These are phyloP conservation scores for Pleurotus eryngii DNA, from an alignment of 768 basidiomycete species.

Conservation along the genomic window DNA sequence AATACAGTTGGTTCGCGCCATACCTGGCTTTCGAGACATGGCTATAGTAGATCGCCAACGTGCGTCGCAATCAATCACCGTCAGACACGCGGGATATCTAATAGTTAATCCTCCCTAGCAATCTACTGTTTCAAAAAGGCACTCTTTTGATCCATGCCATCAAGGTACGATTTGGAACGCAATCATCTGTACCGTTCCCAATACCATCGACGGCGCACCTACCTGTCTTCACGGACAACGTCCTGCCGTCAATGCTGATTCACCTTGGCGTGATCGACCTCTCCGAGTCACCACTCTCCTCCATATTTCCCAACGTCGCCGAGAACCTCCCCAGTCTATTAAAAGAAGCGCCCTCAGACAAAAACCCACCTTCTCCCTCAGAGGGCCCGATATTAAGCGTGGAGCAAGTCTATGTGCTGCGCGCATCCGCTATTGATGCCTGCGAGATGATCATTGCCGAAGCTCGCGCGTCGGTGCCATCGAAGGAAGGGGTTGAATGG, in stretches of 20 bases:
- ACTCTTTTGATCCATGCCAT: conserved; percentile 76
- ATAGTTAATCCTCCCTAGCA: conserved; percentile 35
- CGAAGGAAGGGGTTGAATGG: conserved; percentile 36
- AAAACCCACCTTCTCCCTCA: conserved; percentile 10
- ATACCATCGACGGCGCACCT: conserved; percentile 55
- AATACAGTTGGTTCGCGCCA: conserved; percentile 62
- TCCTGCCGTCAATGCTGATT: conserved; percentile 77
- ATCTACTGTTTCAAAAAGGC: conserved; percentile 91
- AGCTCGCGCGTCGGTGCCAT: conserved; percentile 30
- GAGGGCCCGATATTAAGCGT: conserved; percentile 48
- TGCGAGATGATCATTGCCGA: conserved; percentile 64
- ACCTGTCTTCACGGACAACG: conserved; percentile 79
- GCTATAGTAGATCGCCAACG: conserved; percentile 59
- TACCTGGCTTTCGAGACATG: conserved; percentile 85
- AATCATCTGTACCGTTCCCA: conserved; percentile 52
- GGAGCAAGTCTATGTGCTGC: conserved; percentile 67
- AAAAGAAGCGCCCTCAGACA: conserved; percentile 18
- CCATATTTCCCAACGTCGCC: conserved; percentile 47
- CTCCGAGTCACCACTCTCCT: conserved; percentile 38
- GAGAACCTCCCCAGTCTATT: conserved; percentile 40
- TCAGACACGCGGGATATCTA: conserved; percentile 1
- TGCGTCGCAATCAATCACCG: conserved; percentile 29
- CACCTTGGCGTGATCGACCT: conserved; percentile 75
- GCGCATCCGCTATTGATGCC: conserved; percentile 78
- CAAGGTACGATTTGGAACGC: conserved; percentile 58